A percentile compares a stretch with the other conserved stretches of the same genome.
Evolutionary conservation across 208 protist species (phyloP).

Genomic region (Wallacemonas sp.): DNA sequence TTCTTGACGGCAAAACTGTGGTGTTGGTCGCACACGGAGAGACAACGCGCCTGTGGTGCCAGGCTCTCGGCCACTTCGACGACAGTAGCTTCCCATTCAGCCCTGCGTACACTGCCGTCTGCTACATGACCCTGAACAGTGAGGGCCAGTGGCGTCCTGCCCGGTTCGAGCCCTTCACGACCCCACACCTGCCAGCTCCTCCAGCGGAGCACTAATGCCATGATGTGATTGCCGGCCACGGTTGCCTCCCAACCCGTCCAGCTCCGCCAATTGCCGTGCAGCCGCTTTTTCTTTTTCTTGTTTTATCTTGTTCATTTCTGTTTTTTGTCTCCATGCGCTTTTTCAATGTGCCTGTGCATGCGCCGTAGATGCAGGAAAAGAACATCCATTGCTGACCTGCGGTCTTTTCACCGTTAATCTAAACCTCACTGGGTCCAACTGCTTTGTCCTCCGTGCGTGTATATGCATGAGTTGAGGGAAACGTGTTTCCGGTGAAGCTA

Average conservation of each 20-base stretch:
- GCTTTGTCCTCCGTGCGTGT: no score
- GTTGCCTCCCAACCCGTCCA: neutral
- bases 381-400: no score
- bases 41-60: constrained; percentile 28
- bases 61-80: constrained; percentile 12
- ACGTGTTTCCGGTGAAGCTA: no score
- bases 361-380: no score
- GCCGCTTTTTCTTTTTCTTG: neutral
- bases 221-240: neutral
- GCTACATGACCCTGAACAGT: neutral
- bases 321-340: no score
- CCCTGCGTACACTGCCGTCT: constrained; percentile 36
- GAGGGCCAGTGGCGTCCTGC: neutral
- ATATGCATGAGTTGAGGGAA: no score
- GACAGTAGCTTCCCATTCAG: neutral
- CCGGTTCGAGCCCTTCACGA: neutral
- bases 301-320: neutral
- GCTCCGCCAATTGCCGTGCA: no score
- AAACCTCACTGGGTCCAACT: no score
- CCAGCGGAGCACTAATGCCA: neutral
- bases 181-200: neutral
- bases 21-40: constrained; percentile 41
- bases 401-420: no score
- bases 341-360: no score
- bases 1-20: constrained; percentile 43